Percentiles rank a stretch among this genome's conserved stretches.
Evolutionary conservation across 2,329 filamentous ascomycete species (phyloP).

Genomic region (Stemphylium beticola): DNA sequence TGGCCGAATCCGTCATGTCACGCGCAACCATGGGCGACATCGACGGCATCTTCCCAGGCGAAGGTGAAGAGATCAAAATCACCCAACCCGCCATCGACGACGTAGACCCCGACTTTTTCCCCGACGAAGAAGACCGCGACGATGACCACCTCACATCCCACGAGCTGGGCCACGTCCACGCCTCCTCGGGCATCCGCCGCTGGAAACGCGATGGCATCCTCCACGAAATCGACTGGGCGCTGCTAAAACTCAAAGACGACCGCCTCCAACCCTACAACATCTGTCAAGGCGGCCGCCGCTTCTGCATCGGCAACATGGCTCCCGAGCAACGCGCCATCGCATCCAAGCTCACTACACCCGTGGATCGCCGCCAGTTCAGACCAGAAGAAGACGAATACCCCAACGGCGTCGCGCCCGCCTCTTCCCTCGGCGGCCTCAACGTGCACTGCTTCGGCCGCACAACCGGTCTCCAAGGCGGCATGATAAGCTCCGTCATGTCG

Average conservation of each 20-base stretch:
- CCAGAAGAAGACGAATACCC: constrained; percentile 56
- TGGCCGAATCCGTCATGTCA: constrained; percentile 38
- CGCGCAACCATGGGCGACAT: constrained; percentile 67
- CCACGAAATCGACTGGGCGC: constrained; percentile 95
- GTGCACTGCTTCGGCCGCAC: constrained; percentile 92
- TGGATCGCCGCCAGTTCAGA: constrained; percentile 42
- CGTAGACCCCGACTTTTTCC: constrained; percentile 82
- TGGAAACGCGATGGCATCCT: constrained; percentile 72
- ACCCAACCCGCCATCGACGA: constrained; percentile 93
- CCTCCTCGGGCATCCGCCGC: constrained; percentile 86
- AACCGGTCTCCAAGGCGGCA: constrained; percentile 79
- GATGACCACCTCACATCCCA: constrained; percentile 82
- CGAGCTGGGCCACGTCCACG: constrained; percentile 81
- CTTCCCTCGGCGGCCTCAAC: constrained; percentile 71
- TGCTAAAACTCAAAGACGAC: constrained; percentile 78
- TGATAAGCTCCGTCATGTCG: constrained; percentile 77
- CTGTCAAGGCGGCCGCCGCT: constrained; percentile 62
- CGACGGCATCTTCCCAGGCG: constrained; percentile 75
- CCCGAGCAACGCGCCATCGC: constrained; percentile 40
- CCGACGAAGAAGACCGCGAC: constrained; percentile 73
- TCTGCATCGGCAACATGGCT: constrained; percentile 34
- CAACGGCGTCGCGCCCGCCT: constrained; percentile 64
- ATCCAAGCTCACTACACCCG: constrained; percentile 42
- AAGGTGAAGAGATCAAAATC: constrained; percentile 78
- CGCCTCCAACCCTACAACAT: constrained; percentile 75